These are phyloP conservation scores for Sclerotinia subarctica DNA, from an alignment of 2,329 filamentous ascomycete species.

Conservation along the genomic window DNA sequence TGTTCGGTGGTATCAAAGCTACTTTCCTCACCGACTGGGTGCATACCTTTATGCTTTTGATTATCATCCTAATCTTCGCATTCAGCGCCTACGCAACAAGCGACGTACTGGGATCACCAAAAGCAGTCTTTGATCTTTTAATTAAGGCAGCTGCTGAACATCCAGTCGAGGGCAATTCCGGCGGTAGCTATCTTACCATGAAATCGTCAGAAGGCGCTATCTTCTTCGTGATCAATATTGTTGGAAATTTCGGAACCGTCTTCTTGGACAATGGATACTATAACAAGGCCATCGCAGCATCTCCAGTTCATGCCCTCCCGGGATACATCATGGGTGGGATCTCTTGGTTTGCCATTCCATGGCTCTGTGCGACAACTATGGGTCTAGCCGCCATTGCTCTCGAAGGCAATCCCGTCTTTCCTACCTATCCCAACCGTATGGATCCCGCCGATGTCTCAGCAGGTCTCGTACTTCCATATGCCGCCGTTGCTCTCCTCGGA, in stretches of 20 bases:
- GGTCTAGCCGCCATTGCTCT: conserved; percentile 77
- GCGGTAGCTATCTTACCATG: conserved; percentile 87
- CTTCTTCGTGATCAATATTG: conserved; percentile 89
- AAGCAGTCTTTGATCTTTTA: conserved; percentile 74
- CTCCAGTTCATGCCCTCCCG: conserved; percentile 78
- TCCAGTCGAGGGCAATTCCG: conserved; percentile 75
- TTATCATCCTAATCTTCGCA: conserved; percentile 83
- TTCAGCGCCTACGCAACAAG: conserved; percentile 78
- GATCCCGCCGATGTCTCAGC: conserved; percentile 70
- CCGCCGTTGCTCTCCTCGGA: conserved; percentile 78
- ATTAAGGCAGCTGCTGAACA: conserved; percentile 64
- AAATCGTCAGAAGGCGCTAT: conserved; percentile 74
- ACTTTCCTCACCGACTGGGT: conserved; percentile 71
- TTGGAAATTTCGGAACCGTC: conserved; percentile 75
- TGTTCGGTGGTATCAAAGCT: conserved; percentile 76
- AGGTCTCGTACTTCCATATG: conserved; percentile 80
- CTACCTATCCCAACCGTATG: conserved; percentile 72
- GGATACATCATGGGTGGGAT: conserved; percentile 81
- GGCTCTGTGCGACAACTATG: conserved; percentile 85
- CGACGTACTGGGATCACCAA: conserved; percentile 68
- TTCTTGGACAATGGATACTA: conserved; percentile 89
- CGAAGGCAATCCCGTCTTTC: conserved; percentile 69
- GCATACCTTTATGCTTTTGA: conserved; percentile 78
- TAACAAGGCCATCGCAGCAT: conserved; percentile 89
- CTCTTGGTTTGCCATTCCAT: conserved; percentile 90